Evolutionary conservation across 1,284 basidiomycete species (phyloP).

Genomic region (Blastosporella zonata): DNA sequence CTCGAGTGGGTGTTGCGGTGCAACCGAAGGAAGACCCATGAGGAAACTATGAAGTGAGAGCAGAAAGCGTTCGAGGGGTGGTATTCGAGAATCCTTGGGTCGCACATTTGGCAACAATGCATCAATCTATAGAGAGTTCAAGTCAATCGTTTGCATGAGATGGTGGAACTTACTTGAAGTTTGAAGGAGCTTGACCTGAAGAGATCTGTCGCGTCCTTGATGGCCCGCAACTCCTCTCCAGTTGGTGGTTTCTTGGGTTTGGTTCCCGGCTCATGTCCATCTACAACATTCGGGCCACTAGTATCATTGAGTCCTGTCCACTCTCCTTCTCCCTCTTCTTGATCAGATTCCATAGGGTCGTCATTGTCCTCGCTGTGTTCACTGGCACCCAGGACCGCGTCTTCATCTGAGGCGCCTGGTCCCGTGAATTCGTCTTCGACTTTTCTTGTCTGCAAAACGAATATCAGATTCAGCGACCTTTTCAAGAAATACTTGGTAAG

Average conservation of each 20-base stretch:
- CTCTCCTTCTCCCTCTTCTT: conserved; percentile 25
- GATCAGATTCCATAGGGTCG: conserved; percentile 11
- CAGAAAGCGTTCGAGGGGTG: conserved; percentile 64
- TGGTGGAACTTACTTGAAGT: conserved; percentile 57
- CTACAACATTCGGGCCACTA: neutral
- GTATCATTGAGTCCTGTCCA: conserved; percentile 30
- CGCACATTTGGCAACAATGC: conserved; percentile 76
- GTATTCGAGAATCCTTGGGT: conserved; percentile 56
- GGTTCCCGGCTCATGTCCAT: conserved; percentile 19
- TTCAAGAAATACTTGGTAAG: neutral
- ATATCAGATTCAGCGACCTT: conserved; percentile 1
- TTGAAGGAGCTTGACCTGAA: conserved; percentile 86
- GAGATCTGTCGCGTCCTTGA: conserved; percentile 77
- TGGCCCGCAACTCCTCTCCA: conserved; percentile 71
- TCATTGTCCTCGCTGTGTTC: conserved; percentile 12
- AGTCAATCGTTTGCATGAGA: neutral
- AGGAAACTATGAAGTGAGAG: conserved; percentile 60
- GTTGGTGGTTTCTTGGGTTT: conserved; percentile 52
- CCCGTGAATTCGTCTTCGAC: conserved; percentile 19
- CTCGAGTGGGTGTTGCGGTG: conserved; percentile 65
- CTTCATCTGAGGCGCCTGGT: conserved; percentile 13
- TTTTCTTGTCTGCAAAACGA: conserved; percentile 23
- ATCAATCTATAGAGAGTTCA: conserved; percentile 57
- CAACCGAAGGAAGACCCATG: conserved; percentile 51
- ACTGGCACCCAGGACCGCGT: conserved; percentile 1